Base-by-base conservation (phyloP, 805 yeast genomes). In the Sugiyamaella qingdaonensis region DNA sequence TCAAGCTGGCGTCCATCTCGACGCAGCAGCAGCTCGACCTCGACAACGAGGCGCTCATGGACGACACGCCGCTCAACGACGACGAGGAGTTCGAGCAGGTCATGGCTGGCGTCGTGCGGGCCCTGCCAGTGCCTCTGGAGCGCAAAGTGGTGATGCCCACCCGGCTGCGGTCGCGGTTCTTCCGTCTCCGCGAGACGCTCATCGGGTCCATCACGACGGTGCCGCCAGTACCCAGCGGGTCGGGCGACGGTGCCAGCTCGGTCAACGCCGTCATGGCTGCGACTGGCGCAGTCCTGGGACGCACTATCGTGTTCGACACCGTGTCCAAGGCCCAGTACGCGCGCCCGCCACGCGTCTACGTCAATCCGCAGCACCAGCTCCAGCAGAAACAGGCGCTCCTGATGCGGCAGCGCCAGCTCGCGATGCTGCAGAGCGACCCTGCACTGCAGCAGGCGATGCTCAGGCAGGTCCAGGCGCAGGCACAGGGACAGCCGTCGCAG, bases 51-150 rank as follows among this genome's bases (percentile, higher is more conserved):
- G 68, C 63, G 16, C 60, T 60, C 19, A 57, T 58, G 49, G 59
- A 55, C 33, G 60, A 57, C n/a, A 58, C 57, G 34, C 79, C 81
- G 9, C 70, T 86, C 37, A 86, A 85, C 57, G 92, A 91, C 11
- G 95, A 88, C 63, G 96, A 90, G 66, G 97, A 91, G 64, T 86
- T 96, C 1, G 89, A 87, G 48, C 86, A 86, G 60, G 97, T 91
- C 4, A 72, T 91, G 62, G 86, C 85, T 55, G 97, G 97, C 18
- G 88, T 90, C 10, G 78, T 86, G 14, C 78, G 85, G 61, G 84
- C 91, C 34, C 77, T 81, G 54, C 91, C 96, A 1, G 74, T 85
- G 58, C 97, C 97, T 1, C 68, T 91, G 58, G 96, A 87, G 61
- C 54, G 67, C 13, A 81, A 82, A 51, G 83, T 83, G n/a, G 65